phyloP scores from a whole-genome alignment of 139 green algal species.

The Nannochloris sp. region DNA sequence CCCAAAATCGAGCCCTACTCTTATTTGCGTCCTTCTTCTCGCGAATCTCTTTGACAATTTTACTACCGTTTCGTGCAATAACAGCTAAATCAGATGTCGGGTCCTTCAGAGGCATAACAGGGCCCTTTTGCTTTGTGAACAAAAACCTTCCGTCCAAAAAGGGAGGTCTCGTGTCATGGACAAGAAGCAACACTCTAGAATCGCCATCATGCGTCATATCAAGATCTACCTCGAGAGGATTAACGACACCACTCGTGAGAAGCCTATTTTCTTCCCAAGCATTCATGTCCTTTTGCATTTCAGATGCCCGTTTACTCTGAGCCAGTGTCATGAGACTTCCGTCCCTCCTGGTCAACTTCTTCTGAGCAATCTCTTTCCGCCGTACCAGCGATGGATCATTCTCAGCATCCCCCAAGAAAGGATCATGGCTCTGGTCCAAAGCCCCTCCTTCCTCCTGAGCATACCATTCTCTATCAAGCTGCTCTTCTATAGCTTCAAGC shows the following conservation, averaged over 20 bases:
- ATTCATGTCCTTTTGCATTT: constrained; percentile 81
- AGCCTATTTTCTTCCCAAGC: constrained; percentile 94
- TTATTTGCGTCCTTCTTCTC: constrained; percentile 90
- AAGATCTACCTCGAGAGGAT: constrained; percentile 59
- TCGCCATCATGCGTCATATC: constrained; percentile 82
- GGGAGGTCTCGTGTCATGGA: constrained; percentile 94
- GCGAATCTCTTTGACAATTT: constrained; percentile 56
- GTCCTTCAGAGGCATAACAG: constrained; percentile 89
- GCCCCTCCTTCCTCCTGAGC: constrained; percentile 68
- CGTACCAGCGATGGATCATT: constrained; percentile 16
- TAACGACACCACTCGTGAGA: constrained; percentile 76
- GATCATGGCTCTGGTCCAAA: constrained; percentile 50
- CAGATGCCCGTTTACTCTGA: constrained; percentile 67
- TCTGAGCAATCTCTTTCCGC: constrained; percentile 20
- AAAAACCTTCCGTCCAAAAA: constrained; percentile 87
- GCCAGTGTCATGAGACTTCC: constrained; percentile 82
- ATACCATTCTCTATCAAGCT: constrained; percentile 79
- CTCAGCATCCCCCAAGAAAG: constrained; percentile 44
- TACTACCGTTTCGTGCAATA: constrained; percentile 68
- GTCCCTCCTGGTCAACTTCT: constrained; percentile 55
- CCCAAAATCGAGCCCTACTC: constrained; percentile 88
- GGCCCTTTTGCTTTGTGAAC: constrained; percentile 79
- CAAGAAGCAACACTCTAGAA: constrained; percentile 76
- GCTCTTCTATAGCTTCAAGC: constrained; percentile 61
- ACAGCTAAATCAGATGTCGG: constrained; percentile 93